Conservation (phyloP, 768 basidiomycete genomes). For the Daedalea quercina region DNA sequence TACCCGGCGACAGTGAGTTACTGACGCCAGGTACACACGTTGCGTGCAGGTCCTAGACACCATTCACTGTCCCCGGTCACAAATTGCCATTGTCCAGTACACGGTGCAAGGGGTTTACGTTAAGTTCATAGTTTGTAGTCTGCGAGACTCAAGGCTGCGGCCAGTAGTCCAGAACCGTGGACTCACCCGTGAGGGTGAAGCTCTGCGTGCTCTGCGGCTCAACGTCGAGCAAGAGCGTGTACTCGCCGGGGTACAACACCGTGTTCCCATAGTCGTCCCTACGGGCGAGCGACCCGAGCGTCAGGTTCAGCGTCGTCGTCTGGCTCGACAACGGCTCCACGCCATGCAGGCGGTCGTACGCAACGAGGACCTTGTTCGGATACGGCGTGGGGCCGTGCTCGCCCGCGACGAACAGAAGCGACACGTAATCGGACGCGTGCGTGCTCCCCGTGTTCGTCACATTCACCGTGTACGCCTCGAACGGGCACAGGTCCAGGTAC, state of each 20-base stretch:
- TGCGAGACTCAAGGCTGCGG: conserved; percentile 2
- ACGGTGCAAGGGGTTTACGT: no score
- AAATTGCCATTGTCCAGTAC: no score
- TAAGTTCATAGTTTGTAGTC: neutral
- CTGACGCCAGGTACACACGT: no score
- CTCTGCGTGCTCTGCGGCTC: conserved; percentile 26
- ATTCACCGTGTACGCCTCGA: conserved; percentile 42
- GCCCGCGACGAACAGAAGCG: conserved; percentile 44
- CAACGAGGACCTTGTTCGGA: conserved; percentile 45
- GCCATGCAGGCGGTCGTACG: conserved; percentile 38
- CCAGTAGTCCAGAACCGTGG: conserved; percentile 14
- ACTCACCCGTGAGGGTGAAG: conserved; percentile 37
- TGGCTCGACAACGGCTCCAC: conserved; percentile 24
- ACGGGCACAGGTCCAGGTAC: conserved; percentile 35
- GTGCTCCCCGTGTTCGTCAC: conserved; percentile 44
- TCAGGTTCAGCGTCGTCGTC: conserved; percentile 33
- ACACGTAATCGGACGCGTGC: conserved; percentile 46
- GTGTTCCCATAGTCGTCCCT: conserved; percentile 39
- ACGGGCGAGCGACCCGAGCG: conserved; percentile 42
- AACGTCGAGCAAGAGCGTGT: conserved; percentile 37
- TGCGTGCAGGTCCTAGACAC: no score
- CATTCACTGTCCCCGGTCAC: no score
- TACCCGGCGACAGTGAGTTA: no score
- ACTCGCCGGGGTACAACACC: conserved; percentile 39
- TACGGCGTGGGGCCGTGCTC: conserved; percentile 42